These are phyloP conservation scores for Cystofilobasidium macerans DNA, from an alignment of 768 basidiomycete genomes.

Conservation along the genomic window DNA sequence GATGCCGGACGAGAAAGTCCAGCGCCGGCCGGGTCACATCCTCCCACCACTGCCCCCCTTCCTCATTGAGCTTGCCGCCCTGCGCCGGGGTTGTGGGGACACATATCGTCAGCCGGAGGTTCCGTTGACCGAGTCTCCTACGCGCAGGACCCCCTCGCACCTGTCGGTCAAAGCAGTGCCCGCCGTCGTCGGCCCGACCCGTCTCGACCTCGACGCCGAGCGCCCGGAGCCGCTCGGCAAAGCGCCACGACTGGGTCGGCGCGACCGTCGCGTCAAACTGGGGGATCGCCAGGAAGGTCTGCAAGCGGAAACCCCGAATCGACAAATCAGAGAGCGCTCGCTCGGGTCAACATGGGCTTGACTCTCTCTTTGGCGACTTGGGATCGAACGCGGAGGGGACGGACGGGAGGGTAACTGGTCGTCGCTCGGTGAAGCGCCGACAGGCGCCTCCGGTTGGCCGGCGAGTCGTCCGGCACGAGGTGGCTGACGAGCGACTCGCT, in stretches of 20 bases:
- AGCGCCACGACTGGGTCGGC: conserved; percentile 6
- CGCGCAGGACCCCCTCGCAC: no score
- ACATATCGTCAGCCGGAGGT: no score
- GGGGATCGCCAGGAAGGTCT: conserved; percentile 17
- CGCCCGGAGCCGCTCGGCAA: conserved; percentile 5
- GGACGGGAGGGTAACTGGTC: neutral
- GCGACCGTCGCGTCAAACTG: conserved; percentile 7
- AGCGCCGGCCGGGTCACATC: neutral
- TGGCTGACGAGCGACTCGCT: neutral
- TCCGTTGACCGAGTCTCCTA: no score
- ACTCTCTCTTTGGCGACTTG: no score
- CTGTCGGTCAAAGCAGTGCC: conserved; percentile 12
- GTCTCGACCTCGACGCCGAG: conserved; percentile 12
- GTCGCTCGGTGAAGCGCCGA: conserved; percentile 1
- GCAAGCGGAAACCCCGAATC: no score
- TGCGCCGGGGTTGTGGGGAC: no score
- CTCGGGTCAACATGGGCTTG: no score
- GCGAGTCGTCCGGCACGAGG: neutral
- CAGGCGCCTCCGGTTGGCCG: neutral
- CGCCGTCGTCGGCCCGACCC: conserved; percentile 2
- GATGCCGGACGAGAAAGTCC: neutral
- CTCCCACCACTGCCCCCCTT: no score
- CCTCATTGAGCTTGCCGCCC: no score
- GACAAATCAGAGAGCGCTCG: neutral
- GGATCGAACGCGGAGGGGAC: neutral